Evolutionary conservation across 805 yeast genomes (phyloP).

Genomic region (Wickerhamiella australiensis): DNA sequence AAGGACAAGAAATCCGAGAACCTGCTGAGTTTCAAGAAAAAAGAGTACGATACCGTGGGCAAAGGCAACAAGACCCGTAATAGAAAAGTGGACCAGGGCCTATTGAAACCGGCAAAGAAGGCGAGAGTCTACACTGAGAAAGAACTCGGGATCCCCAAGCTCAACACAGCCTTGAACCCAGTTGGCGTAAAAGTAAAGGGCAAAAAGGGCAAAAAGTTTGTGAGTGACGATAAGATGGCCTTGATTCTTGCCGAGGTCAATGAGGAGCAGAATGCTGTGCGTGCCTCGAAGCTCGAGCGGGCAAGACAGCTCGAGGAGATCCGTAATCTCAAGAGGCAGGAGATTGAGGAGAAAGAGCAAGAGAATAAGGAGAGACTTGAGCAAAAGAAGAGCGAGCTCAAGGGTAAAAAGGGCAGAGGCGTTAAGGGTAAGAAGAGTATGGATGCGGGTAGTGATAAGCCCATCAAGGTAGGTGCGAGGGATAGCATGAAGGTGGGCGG

Average conservation of each 20-base stretch:
- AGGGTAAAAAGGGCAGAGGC: constrained; percentile 43
- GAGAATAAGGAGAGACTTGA: constrained; percentile 58
- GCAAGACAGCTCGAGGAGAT: constrained; percentile 81
- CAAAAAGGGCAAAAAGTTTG: constrained; percentile 56
- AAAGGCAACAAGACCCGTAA: constrained; percentile 23
- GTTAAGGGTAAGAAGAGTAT: neutral
- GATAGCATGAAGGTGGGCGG: neutral
- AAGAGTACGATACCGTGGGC: constrained; percentile 20
- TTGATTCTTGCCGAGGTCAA: constrained; percentile 71
- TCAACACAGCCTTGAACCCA: constrained; percentile 75
- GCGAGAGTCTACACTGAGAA: constrained; percentile 48
- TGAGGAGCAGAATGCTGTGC: constrained; percentile 62
- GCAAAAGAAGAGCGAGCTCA: constrained; percentile 64
- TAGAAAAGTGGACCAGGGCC: constrained; percentile 17
- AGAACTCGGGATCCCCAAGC: constrained; percentile 64
- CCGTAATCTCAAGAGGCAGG: constrained; percentile 74
- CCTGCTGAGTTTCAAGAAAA: constrained; percentile 19
- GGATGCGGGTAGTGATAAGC: neutral
- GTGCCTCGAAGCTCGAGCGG: constrained; percentile 83
- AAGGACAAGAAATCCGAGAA: constrained; percentile 21
- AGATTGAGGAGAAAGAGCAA: constrained; percentile 72
- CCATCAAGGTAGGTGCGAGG: neutral
- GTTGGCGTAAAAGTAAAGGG: constrained; percentile 69
- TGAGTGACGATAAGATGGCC: constrained; percentile 55
- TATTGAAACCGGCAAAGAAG: constrained; percentile 19